phyloP scores from a whole-genome alignment of 2,329 filamentous ascomycete species.

The Catunica adiposa region DNA sequence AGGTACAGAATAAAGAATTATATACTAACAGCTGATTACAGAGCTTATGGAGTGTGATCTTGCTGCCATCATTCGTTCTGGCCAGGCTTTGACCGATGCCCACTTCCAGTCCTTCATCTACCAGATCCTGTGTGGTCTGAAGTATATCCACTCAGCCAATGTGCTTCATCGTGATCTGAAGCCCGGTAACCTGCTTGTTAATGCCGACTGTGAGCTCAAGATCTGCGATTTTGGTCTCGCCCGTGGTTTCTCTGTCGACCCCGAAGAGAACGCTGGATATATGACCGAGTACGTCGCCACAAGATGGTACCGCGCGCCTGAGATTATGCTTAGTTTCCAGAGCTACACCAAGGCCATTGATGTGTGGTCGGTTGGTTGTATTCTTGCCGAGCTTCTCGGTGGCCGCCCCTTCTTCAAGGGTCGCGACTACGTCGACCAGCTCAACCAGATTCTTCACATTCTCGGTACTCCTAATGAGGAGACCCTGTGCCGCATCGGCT shows the following conservation, averaged over 20 bases:
- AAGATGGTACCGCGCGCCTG: conserved; percentile 83
- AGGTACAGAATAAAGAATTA: neutral
- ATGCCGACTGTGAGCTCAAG: conserved; percentile 98
- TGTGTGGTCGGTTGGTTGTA: conserved; percentile 97
- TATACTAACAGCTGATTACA: conserved; percentile 23
- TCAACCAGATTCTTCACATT: conserved; percentile 98
- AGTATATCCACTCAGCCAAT: conserved; percentile 98
- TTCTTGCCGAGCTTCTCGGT: conserved; percentile 86
- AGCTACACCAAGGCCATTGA: conserved; percentile 99
- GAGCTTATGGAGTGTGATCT: conserved; percentile 99
- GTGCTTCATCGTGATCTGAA: conserved; percentile 94
- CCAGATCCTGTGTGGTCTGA: conserved; percentile 95
- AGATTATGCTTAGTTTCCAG: conserved; percentile 99
- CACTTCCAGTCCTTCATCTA: conserved; percentile 99
- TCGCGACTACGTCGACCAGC: conserved; percentile 95
- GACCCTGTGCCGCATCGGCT: conserved; percentile 83
- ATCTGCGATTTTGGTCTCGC: conserved; percentile 97
- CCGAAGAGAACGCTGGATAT: conserved; percentile 95
- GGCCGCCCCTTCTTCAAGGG: conserved; percentile 98
- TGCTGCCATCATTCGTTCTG: conserved; percentile 92
- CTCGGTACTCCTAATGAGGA: conserved; percentile 93
- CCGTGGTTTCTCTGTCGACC: conserved; percentile 89
- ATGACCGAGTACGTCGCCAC: conserved; percentile 99
- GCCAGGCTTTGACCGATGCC: conserved; percentile 90
- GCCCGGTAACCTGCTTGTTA: conserved; percentile 91